phyloP scores from a whole-genome alignment of 306 rosid genomes.

The Malus sieversii region DNA sequence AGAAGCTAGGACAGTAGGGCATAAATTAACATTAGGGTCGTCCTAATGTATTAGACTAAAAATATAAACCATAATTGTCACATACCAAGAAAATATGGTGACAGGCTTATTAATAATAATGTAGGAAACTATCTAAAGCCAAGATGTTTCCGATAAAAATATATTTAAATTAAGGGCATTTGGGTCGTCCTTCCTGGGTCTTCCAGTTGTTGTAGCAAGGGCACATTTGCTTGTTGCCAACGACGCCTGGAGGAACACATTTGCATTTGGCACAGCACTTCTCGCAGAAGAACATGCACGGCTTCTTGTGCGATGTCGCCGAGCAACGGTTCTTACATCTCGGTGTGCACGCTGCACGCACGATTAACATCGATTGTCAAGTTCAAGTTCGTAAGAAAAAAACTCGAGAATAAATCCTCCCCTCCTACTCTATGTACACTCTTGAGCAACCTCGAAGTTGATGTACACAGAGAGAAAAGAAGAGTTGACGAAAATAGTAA shows the following conservation, averaged over 20 bases:
- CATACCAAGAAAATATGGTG: background rate
- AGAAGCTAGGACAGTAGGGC: background rate
- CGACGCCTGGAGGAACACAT: constrained; percentile 80
- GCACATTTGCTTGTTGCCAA: constrained; percentile 69
- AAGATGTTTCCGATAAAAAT: background rate
- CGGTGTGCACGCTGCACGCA: constrained; percentile 47
- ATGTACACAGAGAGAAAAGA: too few species aligned
- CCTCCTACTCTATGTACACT: too few species aligned
- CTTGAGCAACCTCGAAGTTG: too few species aligned
- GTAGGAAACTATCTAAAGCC: background rate
- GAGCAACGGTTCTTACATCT: constrained; percentile 71
- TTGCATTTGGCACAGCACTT: constrained; percentile 76
- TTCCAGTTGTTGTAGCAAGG: constrained; percentile 96
- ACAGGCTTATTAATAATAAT: background rate
- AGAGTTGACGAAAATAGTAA: too few species aligned
- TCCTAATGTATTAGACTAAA: background rate
- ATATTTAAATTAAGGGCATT: constrained; percentile 56
- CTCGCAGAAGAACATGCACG: constrained; percentile 88
- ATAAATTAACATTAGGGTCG: background rate
- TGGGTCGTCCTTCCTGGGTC: constrained; percentile 84
- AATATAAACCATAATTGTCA: background rate
- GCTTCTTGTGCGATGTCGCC: constrained; percentile 85
- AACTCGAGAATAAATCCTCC: too few species aligned
- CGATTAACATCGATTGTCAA: background rate
- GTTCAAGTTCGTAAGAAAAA: background rate